phyloP scores from a whole-genome alignment of 129 eudicot species.

The Helianthus annuus region DNA sequence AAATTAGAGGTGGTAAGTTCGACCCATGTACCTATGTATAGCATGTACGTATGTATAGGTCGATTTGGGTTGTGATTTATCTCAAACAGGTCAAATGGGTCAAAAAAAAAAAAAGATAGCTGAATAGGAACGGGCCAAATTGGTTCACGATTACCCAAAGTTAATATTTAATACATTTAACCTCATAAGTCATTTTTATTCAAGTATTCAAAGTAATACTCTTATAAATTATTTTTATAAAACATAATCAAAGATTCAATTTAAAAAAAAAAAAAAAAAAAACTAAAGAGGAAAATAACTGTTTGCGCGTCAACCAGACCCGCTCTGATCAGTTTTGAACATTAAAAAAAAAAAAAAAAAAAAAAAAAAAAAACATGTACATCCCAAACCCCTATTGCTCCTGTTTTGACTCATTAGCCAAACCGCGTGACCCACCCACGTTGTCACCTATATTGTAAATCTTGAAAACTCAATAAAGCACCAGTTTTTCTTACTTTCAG shows the following conservation, averaged over 20 bases:
- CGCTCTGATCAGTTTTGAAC: neutral
- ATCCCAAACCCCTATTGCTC: too few species aligned
- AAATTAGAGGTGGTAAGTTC: neutral
- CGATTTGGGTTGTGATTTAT: neutral
- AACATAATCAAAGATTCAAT: neutral
- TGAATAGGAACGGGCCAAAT: neutral
- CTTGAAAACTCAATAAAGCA: constrained; percentile 15
- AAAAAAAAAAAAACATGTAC: neutral
- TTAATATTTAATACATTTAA: neutral
- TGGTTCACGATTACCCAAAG: neutral
- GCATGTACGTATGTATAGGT: neutral
- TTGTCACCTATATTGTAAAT: neutral
- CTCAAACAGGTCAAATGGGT: neutral
- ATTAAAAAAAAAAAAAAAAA: neutral
- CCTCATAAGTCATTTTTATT: neutral
- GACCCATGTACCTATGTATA: neutral
- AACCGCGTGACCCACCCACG: neutral
- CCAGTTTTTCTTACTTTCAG: constrained; percentile 45
- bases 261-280: neutral
- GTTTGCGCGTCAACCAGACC: neutral
- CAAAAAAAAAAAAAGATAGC: neutral
- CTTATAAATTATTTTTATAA: neutral
- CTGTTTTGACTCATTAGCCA: neutral
- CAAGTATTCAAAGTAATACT: neutral
- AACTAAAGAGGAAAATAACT: neutral